Percentiles rank a stretch among this genome's conserved stretches.
Conservation (phyloP, 495 filamentous ascomycete species). For the Trichoderma orchidacearum region DNA sequence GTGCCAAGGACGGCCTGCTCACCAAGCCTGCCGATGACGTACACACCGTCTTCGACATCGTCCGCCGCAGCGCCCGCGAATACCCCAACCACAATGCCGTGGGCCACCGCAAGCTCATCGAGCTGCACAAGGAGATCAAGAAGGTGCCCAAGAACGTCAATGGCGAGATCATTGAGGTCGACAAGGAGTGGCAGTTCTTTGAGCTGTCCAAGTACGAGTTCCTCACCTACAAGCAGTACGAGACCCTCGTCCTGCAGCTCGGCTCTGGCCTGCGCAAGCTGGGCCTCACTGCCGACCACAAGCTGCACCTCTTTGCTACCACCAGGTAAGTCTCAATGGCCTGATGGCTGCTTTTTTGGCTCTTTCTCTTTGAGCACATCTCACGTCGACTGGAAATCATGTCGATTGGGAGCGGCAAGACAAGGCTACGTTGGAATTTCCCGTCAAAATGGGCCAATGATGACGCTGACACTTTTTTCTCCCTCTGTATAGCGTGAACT, state of each 20-base stretch:
- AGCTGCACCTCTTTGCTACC: conserved; percentile 46
- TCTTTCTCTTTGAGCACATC: too few relatives aligned
- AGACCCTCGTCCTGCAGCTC: conserved; percentile 33
- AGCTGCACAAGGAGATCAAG: conserved; percentile 47
- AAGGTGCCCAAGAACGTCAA: conserved; percentile 56
- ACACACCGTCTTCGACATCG: conserved; percentile 44
- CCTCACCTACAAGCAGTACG: conserved; percentile 48
- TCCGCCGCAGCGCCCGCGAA: conserved; percentile 36
- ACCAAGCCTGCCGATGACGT: conserved; percentile 35
- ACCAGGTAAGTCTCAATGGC: conserved; percentile 27
- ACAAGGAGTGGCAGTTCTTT: conserved; percentile 56
- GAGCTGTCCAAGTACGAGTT: conserved; percentile 48
- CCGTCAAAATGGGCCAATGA: not conserved
- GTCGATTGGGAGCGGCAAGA: too few relatives aligned
- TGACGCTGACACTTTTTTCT: conserved; percentile 7
- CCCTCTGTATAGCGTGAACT: conserved; percentile 22
- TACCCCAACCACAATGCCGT: conserved; percentile 43
- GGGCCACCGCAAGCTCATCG: conserved; percentile 42
- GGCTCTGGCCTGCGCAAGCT: conserved; percentile 45
- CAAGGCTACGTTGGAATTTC: too few relatives aligned
- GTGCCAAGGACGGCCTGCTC: conserved; percentile 36
- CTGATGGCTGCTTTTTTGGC: too few relatives aligned
- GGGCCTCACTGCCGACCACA: conserved; percentile 34
- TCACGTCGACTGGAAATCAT: too few relatives aligned
- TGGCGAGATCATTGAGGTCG: conserved; percentile 43